These are phyloP conservation scores for Linderniella brevidens DNA, from an alignment of 257 asterid species.

Conservation along the genomic window DNA sequence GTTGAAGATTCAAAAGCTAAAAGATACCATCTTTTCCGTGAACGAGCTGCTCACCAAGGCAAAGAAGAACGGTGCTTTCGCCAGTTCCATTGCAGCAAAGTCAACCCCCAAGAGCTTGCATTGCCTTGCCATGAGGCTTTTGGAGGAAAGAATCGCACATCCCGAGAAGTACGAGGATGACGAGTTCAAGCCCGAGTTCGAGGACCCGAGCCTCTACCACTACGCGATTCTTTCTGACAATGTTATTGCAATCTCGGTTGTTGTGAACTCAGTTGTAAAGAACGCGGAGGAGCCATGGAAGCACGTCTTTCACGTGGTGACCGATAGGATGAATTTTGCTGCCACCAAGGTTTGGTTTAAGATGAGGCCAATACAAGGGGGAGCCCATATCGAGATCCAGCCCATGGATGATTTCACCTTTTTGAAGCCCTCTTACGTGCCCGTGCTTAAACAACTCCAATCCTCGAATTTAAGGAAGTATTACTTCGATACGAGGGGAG, in stretches of 20 bases:
- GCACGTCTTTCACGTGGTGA: slow-evolving; percentile 80
- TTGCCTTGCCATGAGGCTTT: slow-evolving; percentile 89
- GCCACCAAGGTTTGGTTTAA: slow-evolving; percentile 95
- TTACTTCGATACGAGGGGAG: slow-evolving; percentile 71
- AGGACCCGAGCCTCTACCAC: slow-evolving; percentile 79
- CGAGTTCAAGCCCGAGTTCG: slow-evolving; percentile 58
- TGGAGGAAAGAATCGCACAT: slow-evolving; percentile 93
- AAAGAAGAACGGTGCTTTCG: slow-evolving; percentile 79
- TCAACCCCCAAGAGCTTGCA: slow-evolving; percentile 99
- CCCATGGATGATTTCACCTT: slow-evolving; percentile 53
- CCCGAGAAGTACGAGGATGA: slow-evolving; percentile 79
- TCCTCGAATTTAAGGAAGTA: slow-evolving; percentile 41
- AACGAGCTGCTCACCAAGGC: slow-evolving; percentile 84
- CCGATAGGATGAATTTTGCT: slow-evolving; percentile 81
- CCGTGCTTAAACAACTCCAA: slow-evolving; percentile 56
- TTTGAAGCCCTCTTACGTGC: slow-evolving; percentile 63
- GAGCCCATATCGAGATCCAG: slow-evolving; percentile 77
- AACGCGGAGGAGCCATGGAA: slow-evolving; percentile 88
- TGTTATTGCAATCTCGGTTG: slow-evolving; percentile 84
- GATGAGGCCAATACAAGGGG: slow-evolving; percentile 79
- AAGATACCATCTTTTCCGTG: slow-evolving; percentile 86
- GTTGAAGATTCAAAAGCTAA: slow-evolving; percentile 83
- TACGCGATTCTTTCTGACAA: slow-evolving; percentile 87
- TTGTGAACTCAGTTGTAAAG: slow-evolving; percentile 68
- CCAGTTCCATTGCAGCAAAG: slow-evolving; percentile 72